These are phyloP conservation scores for Sorghum bicolor DNA, from an alignment of 176 grass and related monocot genomes.

Conservation along the genomic window Sorghum_bicolor_NCBIv3 NC_012871.2:76243001-76243500, in stretches of 20 bases:
- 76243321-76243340: background rate
- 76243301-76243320: background rate
- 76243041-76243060: conserved; percentile 36
- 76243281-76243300: background rate
- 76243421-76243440: background rate
- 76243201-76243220: conserved; percentile 48
- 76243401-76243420: no score
- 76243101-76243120: conserved; percentile 56
- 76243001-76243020: conserved; percentile 47
- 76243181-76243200: conserved; percentile 46
- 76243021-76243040: conserved; percentile 51
- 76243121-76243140: conserved; percentile 34
- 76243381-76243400: no score
- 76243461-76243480: background rate
- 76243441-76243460: background rate
- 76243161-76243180: conserved; percentile 42
- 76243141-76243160: conserved; percentile 48
- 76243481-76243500: background rate
- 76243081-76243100: conserved; percentile 63
- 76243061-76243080: conserved; percentile 40
- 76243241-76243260: background rate
- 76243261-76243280: background rate
- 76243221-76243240: background rate
- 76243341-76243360: background rate
- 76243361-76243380: background rate